Evolutionary conservation across 495 filamentous ascomycete species (phyloP), one percentile per base, ranked within the genome.

Genomic region (Penicillium coprophilum): DNA sequence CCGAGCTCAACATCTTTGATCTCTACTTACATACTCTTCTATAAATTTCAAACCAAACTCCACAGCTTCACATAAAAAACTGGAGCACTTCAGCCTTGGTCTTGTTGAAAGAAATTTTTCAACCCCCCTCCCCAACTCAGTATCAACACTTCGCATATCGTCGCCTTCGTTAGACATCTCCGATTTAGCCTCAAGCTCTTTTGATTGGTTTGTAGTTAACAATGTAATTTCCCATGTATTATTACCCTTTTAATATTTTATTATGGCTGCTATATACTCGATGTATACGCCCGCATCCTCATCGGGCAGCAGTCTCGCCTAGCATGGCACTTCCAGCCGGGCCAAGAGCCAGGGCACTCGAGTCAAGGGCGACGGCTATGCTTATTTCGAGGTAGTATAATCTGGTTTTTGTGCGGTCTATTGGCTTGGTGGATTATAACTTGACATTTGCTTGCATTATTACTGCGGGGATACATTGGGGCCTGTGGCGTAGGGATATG

Each of bases 281-380:
- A 6, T 6, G 24, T 27, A 27, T 27, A 27, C 24, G 24, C 24
- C 7, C 24, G 24, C 24, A 6, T 27, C 24, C 24, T 4, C 24
- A 6, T 4, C 57, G 47, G 19, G 43, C 56, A 2, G 60, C 60
- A 10, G 40, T 48, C 31, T 63, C 60, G 20, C 60, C 60, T 7
- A 63, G 47, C 60, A 63, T 63, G 13, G 34, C 53, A 4, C 57
- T 63, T 1, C 57, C 57, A 17, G 56, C 43, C 28, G 57, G 56
- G 7, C 53, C 56, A 2, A 44, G 56, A 41, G 60, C 52, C 7
- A 63, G 34, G 24, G 55, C 47, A 13, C 52, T 60, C 8, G 24
- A 19, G 12, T 60, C 57, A 1, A 51, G 20, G 8, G n/a, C 12
- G 20, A 51, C 40, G 20, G 36, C 7, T 4, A 4, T 48, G 7